Percentiles rank a stretch among this genome's conserved stretches.
phyloP scores from a whole-genome alignment of 768 basidiomycete genomes.

The Crucibulum laeve region DNA sequence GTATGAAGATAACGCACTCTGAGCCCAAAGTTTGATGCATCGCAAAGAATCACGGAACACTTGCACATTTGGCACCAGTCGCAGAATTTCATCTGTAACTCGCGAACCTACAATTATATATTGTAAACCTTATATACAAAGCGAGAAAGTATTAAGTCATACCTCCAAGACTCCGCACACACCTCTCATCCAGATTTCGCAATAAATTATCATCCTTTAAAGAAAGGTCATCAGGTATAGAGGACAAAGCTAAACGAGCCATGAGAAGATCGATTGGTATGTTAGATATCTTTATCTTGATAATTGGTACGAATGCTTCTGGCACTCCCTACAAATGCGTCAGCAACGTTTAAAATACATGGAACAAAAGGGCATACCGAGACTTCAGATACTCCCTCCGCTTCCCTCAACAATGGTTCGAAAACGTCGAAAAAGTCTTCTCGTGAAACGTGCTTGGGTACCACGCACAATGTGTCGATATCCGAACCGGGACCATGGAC shows the following conservation, averaged over 20 bases:
- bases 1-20: conserved; percentile 51
- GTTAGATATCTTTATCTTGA: conserved; percentile 87
- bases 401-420: conserved; percentile 79
- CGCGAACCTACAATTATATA: conserved; percentile 68
- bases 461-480: conserved; percentile 98
- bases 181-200: conserved; percentile 89
- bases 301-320: conserved; percentile 94
- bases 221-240: conserved; percentile 89
- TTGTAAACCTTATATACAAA: conserved; percentile 8
- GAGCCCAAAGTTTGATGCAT: conserved; percentile 98
- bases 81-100: conserved; percentile 93
- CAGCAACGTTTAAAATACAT: conserved; percentile 1
- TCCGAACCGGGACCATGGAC: conserved; percentile 95
- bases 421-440: conserved; percentile 96
- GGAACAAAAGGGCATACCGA: conserved; percentile 56
- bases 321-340: conserved; percentile 72
- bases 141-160: conserved; percentile 8
- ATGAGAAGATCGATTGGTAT: conserved; percentile 94
- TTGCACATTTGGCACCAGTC: conserved; percentile 89
- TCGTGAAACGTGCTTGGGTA: conserved; percentile 91
- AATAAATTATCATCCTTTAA: conserved; percentile 89
- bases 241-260: conserved; percentile 80
- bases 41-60: conserved; percentile 94
- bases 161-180: conserved; percentile 94
- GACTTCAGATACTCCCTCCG: conserved; percentile 84